Percentiles rank a stretch among this genome's conserved stretches.
Conservation (phyloP, 345 rosid species). For the Linum usitatissimum region DNA sequence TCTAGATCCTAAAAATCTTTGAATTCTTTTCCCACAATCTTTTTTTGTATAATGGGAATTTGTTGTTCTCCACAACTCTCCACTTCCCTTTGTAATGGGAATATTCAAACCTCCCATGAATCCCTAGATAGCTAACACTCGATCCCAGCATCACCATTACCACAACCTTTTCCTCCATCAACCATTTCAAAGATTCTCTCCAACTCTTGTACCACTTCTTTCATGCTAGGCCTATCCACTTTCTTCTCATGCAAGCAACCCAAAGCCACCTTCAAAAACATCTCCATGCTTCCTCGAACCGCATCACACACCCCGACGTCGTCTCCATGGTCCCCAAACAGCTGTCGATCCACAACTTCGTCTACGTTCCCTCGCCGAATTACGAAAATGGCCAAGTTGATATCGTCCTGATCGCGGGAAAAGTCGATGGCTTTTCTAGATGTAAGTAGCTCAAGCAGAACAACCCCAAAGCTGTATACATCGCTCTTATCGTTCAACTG, state of each 20-base stretch:
- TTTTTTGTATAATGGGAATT: too few species aligned
- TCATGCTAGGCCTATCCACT: slow-evolving; percentile 43
- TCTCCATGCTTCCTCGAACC: slow-evolving; percentile 18
- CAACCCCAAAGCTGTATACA: slow-evolving; percentile 50
- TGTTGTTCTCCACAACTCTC: neutral
- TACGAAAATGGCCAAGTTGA: slow-evolving; percentile 36
- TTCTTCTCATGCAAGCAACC: slow-evolving; percentile 40
- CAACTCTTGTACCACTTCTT: slow-evolving; percentile 35
- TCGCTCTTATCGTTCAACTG: slow-evolving; percentile 51
- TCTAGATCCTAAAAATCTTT: neutral
- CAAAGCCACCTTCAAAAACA: slow-evolving; percentile 35
- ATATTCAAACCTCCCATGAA: neutral
- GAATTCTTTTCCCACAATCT: neutral
- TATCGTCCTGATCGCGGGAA: slow-evolving; percentile 36
- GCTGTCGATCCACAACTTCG: slow-evolving; percentile 34
- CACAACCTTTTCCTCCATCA: slow-evolving; percentile 10
- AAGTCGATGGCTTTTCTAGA: slow-evolving; percentile 47
- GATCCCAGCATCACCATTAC: slow-evolving; percentile 9
- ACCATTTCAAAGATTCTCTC: slow-evolving; percentile 25
- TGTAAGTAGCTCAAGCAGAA: slow-evolving; percentile 46
- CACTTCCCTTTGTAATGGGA: neutral
- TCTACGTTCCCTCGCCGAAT: slow-evolving; percentile 27
- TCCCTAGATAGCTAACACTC: neutral
- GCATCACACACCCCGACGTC: slow-evolving; percentile 6
- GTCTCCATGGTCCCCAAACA: slow-evolving; percentile 19